Base-by-base conservation (phyloP, 2,329 filamentous ascomycete species). In the Exophiala bonariae region DNA sequence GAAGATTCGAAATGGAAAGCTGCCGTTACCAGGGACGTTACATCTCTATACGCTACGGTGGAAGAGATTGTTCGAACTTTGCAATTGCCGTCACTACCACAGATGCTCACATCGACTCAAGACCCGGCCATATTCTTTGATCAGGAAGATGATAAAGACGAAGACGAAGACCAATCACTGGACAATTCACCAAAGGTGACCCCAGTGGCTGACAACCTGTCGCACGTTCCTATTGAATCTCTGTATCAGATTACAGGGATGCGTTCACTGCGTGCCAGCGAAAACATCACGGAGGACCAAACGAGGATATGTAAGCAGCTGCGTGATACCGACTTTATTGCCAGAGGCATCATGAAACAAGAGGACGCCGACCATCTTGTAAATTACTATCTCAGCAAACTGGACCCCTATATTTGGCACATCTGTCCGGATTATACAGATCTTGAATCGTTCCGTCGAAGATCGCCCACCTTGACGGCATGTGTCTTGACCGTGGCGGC, bases 381-480 rank as follows among this genome's bases (percentile, higher is more conserved):
- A 14, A 59, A 63, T 14, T 61, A 69, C 20, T 76, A 73, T 49
- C 55, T 72, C 4, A 63, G 64, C 22, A 66, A 72, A 31, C 66
- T 76, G 23, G 73, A 75, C 56, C 71, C 71, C 17, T 75, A 73
- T 47, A 64, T 75, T 31, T 76, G 75, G 61, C 69, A 69, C 26
- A 69, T 77, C 30, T 69, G 71, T 16, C 62, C 72, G 20, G 66
- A 69, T 32, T 75, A 77, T 53, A 69, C 66, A 36, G 69, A 74
- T 50, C 58, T 78, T 20, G 66, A 70, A 6, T 67, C 67, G 10
- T 65, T 77, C 41, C 68, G 75, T 38, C 67, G 68, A 26, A 71
- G 72, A 19, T 78, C 75, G 13, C 69, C 74, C 1, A 70, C 75
- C n/a, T 59, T 79, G 28, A 73, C 75, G 3, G 72, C 76, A 14